A percentile compares a stretch with the other conserved stretches of the same genome.
These are phyloP conservation scores for Pyricularia pennisetigena DNA, from an alignment of 2,329 filamentous ascomycete genomes.

Conservation along the genomic window DNA sequence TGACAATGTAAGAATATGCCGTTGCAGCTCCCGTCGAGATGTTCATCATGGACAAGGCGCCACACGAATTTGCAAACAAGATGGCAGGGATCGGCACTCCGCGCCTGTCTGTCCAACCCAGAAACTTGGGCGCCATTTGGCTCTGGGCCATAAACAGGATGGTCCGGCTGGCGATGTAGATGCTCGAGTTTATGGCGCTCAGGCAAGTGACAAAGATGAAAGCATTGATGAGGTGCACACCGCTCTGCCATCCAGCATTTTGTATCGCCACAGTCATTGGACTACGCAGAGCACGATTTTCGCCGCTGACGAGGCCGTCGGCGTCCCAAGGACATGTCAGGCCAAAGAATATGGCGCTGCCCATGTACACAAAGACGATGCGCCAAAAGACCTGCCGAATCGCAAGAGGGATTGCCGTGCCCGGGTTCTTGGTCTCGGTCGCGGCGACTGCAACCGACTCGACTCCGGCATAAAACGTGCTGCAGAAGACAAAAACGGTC, in stretches of 20 bases:
- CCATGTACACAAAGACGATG: constrained; percentile 56
- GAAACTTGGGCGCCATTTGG: constrained; percentile 58
- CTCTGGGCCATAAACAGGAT: constrained; percentile 68
- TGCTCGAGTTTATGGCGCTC: constrained; percentile 62
- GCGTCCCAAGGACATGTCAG: constrained; percentile 64
- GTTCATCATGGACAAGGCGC: constrained; percentile 67
- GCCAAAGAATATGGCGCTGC: constrained; percentile 64
- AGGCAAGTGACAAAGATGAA: constrained; percentile 67
- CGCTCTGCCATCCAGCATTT: constrained; percentile 63
- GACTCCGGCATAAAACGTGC: constrained; percentile 62
- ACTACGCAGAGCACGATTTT: constrained; percentile 55
- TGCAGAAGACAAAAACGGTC: constrained; percentile 59
- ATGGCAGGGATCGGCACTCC: constrained; percentile 55
- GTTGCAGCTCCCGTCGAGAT: constrained; percentile 54
- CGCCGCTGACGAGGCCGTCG: constrained; percentile 48
- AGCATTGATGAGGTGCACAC: constrained; percentile 68
- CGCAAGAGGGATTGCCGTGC: constrained; percentile 44
- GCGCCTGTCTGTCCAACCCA: constrained; percentile 56
- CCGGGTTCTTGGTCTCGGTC: constrained; percentile 49
- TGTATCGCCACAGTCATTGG: constrained; percentile 67
- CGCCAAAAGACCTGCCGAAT: constrained; percentile 53
- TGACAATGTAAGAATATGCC: constrained; percentile 62
- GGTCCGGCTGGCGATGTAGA: constrained; percentile 69
- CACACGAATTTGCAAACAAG: constrained; percentile 60
- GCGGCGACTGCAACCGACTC: constrained; percentile 54